Evolutionary conservation across 2,329 filamentous ascomycete genomes (phyloP).

Genomic region (Colletotrichum filicis): DNA sequence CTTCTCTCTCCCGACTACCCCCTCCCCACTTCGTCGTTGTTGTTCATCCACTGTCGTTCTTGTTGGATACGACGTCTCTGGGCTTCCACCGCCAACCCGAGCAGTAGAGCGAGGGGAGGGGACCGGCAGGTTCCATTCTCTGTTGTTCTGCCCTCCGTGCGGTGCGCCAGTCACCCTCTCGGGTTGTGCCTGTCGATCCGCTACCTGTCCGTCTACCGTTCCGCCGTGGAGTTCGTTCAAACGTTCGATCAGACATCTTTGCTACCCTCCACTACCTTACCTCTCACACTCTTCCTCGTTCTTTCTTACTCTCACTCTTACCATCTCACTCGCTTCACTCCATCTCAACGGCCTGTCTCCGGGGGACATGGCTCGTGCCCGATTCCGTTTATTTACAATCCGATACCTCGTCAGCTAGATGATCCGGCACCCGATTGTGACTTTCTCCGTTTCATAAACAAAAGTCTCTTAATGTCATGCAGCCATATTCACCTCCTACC

Average conservation of each 20-base stretch:
- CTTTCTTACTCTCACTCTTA: neutral
- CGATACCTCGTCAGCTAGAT: conserved; percentile 37
- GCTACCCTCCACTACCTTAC: conserved; percentile 18
- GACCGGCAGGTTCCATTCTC: conserved; percentile 32
- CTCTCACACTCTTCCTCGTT: neutral
- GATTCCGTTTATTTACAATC: conserved; percentile 29
- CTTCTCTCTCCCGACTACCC: neutral
- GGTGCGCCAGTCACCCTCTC: neutral
- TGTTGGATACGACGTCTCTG: conserved; percentile 27
- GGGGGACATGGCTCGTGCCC: conserved; percentile 31
- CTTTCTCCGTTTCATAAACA: neutral
- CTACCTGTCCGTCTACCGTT: neutral
- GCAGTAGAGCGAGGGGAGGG: neutral
- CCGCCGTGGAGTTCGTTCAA: conserved; percentile 28
- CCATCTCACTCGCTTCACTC: conserved; percentile 10
- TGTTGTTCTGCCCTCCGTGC: neutral
- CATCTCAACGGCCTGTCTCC: conserved; percentile 6
- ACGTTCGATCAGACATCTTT: conserved; percentile 27
- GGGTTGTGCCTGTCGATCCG: conserved; percentile 29
- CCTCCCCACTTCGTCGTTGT: neutral
- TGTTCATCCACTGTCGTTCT: conserved; percentile 6
- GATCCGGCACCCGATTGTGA: conserved; percentile 12
- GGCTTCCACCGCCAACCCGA: neutral
- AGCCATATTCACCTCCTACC: conserved; percentile 60
- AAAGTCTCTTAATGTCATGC: conserved; percentile 51